These are phyloP conservation scores for Fomitopsis pulvina DNA, from an alignment of 768 basidiomycete species.

Conservation along the genomic window DNA sequence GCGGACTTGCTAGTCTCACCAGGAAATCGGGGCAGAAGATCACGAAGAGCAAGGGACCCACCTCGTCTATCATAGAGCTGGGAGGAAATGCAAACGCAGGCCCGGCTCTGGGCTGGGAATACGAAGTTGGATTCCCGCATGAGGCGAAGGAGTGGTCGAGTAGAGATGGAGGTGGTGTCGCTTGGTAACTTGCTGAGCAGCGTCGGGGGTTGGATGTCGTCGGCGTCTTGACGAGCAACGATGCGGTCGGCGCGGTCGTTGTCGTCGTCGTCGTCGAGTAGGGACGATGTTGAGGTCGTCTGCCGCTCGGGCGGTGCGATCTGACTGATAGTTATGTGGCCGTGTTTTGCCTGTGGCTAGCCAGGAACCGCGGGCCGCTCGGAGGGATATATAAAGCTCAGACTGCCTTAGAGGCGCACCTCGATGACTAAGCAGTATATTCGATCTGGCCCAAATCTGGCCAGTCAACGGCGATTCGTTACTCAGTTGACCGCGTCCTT, in stretches of 20 bases:
- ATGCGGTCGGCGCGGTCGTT: constrained; percentile 10
- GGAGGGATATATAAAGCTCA: background rate
- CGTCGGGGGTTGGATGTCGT: constrained; percentile 4
- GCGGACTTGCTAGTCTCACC: background rate
- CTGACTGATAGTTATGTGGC: constrained; percentile 23
- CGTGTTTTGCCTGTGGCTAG: constrained; percentile 15
- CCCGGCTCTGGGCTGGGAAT: constrained; percentile 92
- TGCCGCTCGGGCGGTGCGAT: constrained; percentile 16
- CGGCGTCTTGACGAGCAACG: constrained; percentile 3
- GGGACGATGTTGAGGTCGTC: constrained; percentile 19
- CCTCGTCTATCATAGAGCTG: constrained; percentile 94
- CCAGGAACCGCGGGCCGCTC: background rate
- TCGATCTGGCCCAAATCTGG: too few species aligned
- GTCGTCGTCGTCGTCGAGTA: constrained; percentile 15
- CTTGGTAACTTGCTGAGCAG: background rate
- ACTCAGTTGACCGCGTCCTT: too few species aligned
- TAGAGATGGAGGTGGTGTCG: background rate
- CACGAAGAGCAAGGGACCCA: constrained; percentile 29
- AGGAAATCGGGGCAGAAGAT: background rate
- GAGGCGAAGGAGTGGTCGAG: constrained; percentile 2
- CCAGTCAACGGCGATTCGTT: too few species aligned
- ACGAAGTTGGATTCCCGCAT: constrained; percentile 97
- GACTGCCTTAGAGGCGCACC: background rate
- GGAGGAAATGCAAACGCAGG: constrained; percentile 89
- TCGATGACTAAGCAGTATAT: background rate